phyloP scores from a whole-genome alignment of 78 protist genomes.

The Acrasis kona region DNA sequence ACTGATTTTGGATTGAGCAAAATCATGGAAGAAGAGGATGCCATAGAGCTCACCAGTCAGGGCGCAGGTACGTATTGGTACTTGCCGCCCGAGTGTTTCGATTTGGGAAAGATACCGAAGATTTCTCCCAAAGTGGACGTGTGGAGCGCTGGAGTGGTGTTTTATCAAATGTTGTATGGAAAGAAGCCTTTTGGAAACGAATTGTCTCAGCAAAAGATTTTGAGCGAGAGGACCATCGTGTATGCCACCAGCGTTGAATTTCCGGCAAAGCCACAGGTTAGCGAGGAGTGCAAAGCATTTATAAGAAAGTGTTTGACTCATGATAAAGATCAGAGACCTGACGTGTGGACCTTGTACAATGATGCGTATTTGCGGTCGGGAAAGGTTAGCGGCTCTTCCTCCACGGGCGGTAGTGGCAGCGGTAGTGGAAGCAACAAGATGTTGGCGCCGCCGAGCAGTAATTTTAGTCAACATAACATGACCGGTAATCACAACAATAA shows the following conservation, averaged over 20 bases:
- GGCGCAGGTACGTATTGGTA: constrained; percentile 94
- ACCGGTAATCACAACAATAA: no score
- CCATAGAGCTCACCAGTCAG: constrained; percentile 75
- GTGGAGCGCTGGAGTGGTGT: constrained; percentile 79
- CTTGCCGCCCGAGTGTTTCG: constrained; percentile 89
- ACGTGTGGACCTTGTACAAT: not conserved
- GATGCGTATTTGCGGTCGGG: constrained; percentile 10
- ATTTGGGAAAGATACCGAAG: not conserved
- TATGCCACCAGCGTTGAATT: not conserved
- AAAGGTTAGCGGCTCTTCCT: no score
- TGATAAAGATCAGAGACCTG: not conserved
- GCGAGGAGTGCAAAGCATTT: constrained; percentile 1
- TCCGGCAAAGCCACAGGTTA: not conserved
- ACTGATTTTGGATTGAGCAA: constrained; percentile 88
- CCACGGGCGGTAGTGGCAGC: no score
- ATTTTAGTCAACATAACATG: no score
- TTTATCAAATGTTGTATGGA: constrained; percentile 71
- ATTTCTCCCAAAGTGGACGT: constrained; percentile 79
- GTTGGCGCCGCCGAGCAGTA: no score
- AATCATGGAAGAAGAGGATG: constrained; percentile 16
- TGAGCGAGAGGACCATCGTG: not conserved
- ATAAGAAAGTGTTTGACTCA: not conserved
- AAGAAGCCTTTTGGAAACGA: constrained; percentile 69
- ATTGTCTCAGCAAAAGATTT: constrained; percentile 23
- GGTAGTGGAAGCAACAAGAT: no score